Evolutionary conservation across 148 eudicot genomes (phyloP).

Genomic region (Chenopodium berlandieri): DNA sequence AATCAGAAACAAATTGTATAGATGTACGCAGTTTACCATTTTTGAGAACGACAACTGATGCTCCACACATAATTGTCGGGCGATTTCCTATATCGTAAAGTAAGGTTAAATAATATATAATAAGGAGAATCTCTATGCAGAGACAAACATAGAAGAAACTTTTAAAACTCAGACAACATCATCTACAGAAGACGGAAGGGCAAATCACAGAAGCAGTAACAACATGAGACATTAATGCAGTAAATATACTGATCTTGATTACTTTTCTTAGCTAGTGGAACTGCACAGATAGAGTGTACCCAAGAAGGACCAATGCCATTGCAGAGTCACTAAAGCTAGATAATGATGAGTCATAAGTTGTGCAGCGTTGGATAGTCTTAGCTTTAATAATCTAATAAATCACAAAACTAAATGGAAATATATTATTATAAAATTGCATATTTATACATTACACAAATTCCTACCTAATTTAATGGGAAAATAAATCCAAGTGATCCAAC

Average conservation of each 20-base stretch:
- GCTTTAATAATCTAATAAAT: not conserved
- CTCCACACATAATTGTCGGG: slow-evolving; percentile 80
- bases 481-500: too few relatives aligned
- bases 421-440: not conserved
- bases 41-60: slow-evolving; percentile 73
- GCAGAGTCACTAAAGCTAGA: not conserved
- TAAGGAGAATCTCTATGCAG: slow-evolving; percentile 3
- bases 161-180: not conserved
- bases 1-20: slow-evolving; percentile 12
- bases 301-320: not conserved
- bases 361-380: not conserved
- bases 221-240: not conserved
- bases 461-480: not conserved
- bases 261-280: not conserved
- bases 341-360: not conserved
- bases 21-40: slow-evolving; percentile 55
- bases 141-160: not conserved
- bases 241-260: too few relatives aligned
- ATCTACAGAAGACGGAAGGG: not conserved
- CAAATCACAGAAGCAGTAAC: not conserved
- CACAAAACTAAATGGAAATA: too few relatives aligned
- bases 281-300: not conserved
- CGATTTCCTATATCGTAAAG: slow-evolving; percentile 60
- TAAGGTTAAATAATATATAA: slow-evolving; percentile 8
- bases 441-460: not conserved